These are phyloP conservation scores for Musa schizocarpa DNA, from an alignment of 176 grass and related monocot species.

Conservation along the genomic window DNA sequence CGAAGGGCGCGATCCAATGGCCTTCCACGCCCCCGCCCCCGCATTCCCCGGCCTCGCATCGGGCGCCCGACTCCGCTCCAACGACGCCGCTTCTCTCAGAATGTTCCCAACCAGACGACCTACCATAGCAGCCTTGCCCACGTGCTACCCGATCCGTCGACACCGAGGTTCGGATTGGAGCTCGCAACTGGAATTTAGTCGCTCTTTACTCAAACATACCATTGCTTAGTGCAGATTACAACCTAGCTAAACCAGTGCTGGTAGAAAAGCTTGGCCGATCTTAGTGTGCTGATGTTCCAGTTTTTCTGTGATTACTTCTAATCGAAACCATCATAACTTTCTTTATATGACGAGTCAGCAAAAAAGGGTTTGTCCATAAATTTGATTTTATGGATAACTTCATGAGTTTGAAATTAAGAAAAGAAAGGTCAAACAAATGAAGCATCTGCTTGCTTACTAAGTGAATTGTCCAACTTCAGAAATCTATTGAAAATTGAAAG, in stretches of 20 bases:
- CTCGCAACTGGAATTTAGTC: too few species aligned
- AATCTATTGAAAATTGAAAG: too few species aligned
- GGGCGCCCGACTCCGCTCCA: slow-evolving; percentile 6
- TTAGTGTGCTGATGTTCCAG: background rate
- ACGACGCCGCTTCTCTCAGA: background rate
- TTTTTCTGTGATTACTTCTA: too few species aligned
- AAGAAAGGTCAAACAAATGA: too few species aligned
- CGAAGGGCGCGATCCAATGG: slow-evolving; percentile 19
- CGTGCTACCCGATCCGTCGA: background rate
- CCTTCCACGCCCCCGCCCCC: slow-evolving; percentile 16
- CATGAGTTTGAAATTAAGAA: too few species aligned
- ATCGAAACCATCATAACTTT: background rate
- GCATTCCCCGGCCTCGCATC: slow-evolving; percentile 13
- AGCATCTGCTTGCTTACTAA: too few species aligned
- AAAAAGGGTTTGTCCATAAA: too few species aligned
- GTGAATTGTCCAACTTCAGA: too few species aligned
- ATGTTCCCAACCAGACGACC: background rate
- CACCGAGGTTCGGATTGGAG: background rate
- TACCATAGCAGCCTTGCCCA: background rate
- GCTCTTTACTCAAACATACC: background rate
- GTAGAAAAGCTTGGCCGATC: background rate
- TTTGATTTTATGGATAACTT: too few species aligned
- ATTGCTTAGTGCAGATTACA: background rate
- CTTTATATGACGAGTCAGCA: too few species aligned
- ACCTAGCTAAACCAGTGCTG: background rate